A percentile compares a stretch with the other conserved stretches of the same genome.
Evolutionary conservation across 2,329 filamentous ascomycete genomes (phyloP).

Genomic region (Dendryphion nanum): DNA sequence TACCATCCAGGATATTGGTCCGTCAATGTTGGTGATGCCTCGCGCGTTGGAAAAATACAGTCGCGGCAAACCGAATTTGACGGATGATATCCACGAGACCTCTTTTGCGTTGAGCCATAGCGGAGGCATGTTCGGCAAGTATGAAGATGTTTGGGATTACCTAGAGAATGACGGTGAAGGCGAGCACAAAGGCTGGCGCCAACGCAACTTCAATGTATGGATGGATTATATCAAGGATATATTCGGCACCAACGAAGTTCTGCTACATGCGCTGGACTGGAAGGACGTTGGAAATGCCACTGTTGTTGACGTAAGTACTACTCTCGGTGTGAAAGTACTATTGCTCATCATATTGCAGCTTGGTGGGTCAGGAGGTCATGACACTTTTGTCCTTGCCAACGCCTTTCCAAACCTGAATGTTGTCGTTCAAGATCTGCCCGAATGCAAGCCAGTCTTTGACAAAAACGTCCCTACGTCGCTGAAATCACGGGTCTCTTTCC

Average conservation of each 20-base stretch:
- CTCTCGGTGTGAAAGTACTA: not conserved
- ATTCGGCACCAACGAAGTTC: conserved; percentile 25
- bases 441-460: conserved; percentile 23
- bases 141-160: conserved; percentile 25
- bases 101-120: conserved; percentile 29
- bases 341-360: conserved; percentile 12
- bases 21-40: conserved; percentile 27
- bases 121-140: conserved; percentile 22
- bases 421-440: conserved; percentile 30
- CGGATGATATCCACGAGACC: conserved; percentile 21
- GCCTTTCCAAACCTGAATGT: conserved; percentile 27
- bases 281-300: conserved; percentile 18
- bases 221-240: conserved; percentile 36
- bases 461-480: conserved; percentile 21
- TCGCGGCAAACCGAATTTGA: conserved; percentile 22
- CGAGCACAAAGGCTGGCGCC: conserved; percentile 29
- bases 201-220: conserved; percentile 29
- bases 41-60: conserved; percentile 26
- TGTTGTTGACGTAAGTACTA: conserved; percentile 26
- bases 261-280: conserved; percentile 28
- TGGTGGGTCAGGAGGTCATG: conserved; percentile 31
- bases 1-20: conserved; percentile 22
- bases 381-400: conserved; percentile 26
- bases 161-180: conserved; percentile 32
- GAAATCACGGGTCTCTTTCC: conserved; percentile 32